Evolutionary conservation across 805 yeast species (phyloP).

Genomic region (Metschnikowia bowlesiae): DNA sequence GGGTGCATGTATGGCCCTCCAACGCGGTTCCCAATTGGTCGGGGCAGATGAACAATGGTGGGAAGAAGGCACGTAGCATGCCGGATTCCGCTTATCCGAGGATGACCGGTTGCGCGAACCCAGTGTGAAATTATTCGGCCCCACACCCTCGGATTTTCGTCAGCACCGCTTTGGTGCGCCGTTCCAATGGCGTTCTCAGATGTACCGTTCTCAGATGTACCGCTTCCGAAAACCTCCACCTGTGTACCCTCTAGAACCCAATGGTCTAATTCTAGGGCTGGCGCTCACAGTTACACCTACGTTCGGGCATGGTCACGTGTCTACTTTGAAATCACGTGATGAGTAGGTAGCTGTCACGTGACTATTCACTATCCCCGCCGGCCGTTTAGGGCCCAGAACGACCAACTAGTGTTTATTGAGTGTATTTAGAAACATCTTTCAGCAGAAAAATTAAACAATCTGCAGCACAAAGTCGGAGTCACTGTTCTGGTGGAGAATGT

Average conservation of each 20-base stretch:
- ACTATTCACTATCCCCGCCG: too few relatives aligned
- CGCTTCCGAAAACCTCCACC: too few relatives aligned
- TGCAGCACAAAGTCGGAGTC: slow-evolving; percentile 1
- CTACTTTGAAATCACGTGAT: too few relatives aligned
- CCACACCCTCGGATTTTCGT: neutral
- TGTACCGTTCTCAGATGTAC: too few relatives aligned
- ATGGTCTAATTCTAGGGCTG: too few relatives aligned
- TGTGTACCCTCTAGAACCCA: too few relatives aligned
- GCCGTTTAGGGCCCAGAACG: too few relatives aligned
- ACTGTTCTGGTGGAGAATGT: neutral
- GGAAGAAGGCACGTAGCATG: neutral
- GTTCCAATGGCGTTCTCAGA: too few relatives aligned
- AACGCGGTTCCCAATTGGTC: neutral
- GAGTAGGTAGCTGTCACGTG: too few relatives aligned
- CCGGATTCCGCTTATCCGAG: slow-evolving; percentile 1
- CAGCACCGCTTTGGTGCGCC: neutral
- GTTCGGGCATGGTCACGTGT: too few relatives aligned
- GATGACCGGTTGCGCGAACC: neutral
- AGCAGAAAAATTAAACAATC: neutral
- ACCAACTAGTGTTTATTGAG: neutral
- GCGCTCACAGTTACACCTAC: too few relatives aligned
- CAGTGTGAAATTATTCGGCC: neutral
- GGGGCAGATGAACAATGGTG: neutral
- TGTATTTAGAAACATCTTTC: neutral
- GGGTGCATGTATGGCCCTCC: neutral